Conservation (phyloP, 2,329 filamentous ascomycete species). For the Epichloe coenophiala region DNA sequence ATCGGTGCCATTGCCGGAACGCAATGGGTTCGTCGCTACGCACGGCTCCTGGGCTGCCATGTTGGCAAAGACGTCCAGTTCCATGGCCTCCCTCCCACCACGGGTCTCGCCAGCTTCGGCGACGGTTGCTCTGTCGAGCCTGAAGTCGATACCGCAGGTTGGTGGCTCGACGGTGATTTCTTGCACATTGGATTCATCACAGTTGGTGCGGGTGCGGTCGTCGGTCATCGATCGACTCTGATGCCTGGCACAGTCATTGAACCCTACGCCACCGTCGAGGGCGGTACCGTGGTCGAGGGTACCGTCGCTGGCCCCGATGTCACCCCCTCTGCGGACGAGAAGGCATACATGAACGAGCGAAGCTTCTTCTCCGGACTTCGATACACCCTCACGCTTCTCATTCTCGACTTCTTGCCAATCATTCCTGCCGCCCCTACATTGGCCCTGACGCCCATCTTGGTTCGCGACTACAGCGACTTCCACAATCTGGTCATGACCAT, state of each 20-base stretch:
- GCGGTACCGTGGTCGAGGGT: slow-evolving; percentile 8
- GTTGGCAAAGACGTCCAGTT: slow-evolving; percentile 10
- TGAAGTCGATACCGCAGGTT: slow-evolving; percentile 10
- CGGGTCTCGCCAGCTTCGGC: slow-evolving; percentile 10
- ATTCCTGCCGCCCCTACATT: slow-evolving; percentile 5
- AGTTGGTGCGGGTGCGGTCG: slow-evolving; percentile 8
- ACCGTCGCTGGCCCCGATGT: slow-evolving; percentile 1
- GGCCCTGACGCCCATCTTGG: slow-evolving; percentile 5
- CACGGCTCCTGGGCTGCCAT: slow-evolving; percentile 9
- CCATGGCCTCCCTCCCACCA: slow-evolving; percentile 8
- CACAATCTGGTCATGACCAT: slow-evolving; percentile 1
- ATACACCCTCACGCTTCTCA: slow-evolving; percentile 6
- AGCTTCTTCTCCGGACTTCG: slow-evolving; percentile 3
- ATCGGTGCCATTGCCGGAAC: slow-evolving; percentile 8
- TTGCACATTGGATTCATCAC: slow-evolving; percentile 9
- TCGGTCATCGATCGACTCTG: slow-evolving; percentile 9
- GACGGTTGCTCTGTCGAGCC: slow-evolving; percentile 9
- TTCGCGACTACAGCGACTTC: slow-evolving; percentile 7
- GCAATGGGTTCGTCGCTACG: slow-evolving; percentile 9
- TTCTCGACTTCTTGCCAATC: slow-evolving; percentile 7
- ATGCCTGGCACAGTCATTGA: slow-evolving; percentile 9
- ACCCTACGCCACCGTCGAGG: slow-evolving; percentile 7
- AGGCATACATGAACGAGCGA: background rate
- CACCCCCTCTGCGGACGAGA: slow-evolving; percentile 1
- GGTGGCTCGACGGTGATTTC: slow-evolving; percentile 12